Base-by-base conservation (phyloP, 768 basidiomycete species). In the Boletellus ananas region DNA sequence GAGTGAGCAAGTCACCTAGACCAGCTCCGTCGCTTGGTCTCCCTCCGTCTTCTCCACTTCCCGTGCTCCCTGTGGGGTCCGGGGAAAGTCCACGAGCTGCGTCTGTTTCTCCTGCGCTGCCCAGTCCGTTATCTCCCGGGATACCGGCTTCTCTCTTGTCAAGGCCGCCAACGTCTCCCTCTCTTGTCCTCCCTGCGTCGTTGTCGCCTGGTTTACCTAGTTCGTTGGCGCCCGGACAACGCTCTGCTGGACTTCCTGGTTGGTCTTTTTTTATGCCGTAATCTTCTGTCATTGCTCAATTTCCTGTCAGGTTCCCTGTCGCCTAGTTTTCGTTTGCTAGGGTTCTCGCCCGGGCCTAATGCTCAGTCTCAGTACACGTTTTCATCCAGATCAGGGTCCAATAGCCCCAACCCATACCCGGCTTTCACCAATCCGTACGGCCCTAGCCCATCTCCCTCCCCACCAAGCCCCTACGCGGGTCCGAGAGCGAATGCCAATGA, bases 1-100 rank as follows among this genome's bases (percentile, higher is more conserved):
- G 66, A 11, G 31, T 68, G 17, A 50, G 49, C 45, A 68, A 70
- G 54, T 54, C 59, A 1, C 63, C 66, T 11, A 57, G 54, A n/a
- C 40, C 54, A 21, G 29, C 60, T 2, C 51, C 56, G 3, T 65
- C 56, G 7, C 48, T 58, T 40, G 37, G 55, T 41, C 27, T 49
- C 29, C 49, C 52, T 34, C 58, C 56, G 8, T 48, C 51, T 8
- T 60, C 58, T 2, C 62, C 60, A 9, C 49, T 62, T 11, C 50
- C 51, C 1, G 36, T 47, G 2, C 45, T 54, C 12, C 48, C 55
- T 4, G 23, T 14, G 6, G 14, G 29, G 10, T n/a, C 40, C 37
- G 52, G 43, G 18, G 51, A 52, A 21, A 20, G 21, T 27, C 14
- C 44, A 6, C 50, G 47, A 41, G 54, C 46, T 21, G 35, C 50